These are phyloP conservation scores for Colletotrichum orchidophilum DNA, from an alignment of 2,329 filamentous ascomycete genomes.

Conservation along the genomic window DNA sequence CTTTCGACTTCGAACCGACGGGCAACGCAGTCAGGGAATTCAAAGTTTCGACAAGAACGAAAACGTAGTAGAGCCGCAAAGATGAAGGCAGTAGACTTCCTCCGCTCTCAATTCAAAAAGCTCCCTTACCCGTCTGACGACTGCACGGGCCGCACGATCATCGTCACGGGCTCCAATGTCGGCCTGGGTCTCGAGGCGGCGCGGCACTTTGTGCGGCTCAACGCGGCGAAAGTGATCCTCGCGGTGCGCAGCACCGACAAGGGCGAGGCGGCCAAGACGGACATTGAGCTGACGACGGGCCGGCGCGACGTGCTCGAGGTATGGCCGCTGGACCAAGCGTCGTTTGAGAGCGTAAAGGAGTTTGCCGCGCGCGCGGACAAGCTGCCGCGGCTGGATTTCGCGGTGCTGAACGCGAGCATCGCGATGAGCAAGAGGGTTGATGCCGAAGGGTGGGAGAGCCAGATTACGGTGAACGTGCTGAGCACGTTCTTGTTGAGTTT, in stretches of 20 bases:
- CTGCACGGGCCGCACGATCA: conserved; percentile 46
- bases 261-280: conserved; percentile 50
- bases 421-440: conserved; percentile 18
- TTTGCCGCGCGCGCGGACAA: conserved; percentile 45
- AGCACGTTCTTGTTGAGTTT: conserved; percentile 55
- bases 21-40: not conserved
- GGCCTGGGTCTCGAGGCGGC: conserved; percentile 54
- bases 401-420: conserved; percentile 49
- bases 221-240: conserved; percentile 52
- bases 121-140: conserved; percentile 44
- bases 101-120: conserved; percentile 37
- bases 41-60: not conserved
- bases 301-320: conserved; percentile 46
- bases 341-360: conserved; percentile 37
- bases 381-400: conserved; percentile 48
- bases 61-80: not conserved
- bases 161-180: conserved; percentile 55
- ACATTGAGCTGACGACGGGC: conserved; percentile 39
- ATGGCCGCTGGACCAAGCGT: conserved; percentile 54
- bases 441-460: conserved; percentile 52
- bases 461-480: conserved; percentile 57
- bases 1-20: not conserved
- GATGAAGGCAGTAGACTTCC: conserved; percentile 20
- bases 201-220: conserved; percentile 50
- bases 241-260: conserved; percentile 50